Evolutionary conservation across 116 monocot species (phyloP), one percentile per base, ranked within the genome.

Genomic region (Trichopus zeylanicus): DNA sequence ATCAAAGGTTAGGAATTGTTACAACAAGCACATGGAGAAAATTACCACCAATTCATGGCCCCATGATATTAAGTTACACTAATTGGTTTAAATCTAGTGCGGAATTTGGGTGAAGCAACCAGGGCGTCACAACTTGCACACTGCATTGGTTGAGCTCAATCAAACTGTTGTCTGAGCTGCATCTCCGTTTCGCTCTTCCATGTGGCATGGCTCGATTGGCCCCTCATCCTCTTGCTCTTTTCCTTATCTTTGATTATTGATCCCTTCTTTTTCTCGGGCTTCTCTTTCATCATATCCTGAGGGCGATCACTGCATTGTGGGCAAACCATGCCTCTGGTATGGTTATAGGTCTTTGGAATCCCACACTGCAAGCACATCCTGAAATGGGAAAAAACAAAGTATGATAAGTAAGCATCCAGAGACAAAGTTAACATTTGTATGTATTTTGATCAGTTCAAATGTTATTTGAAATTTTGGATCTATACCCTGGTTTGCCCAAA

Each of bases 131-230:
- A n/a, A n/a, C n/a, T n/a, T n/a, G n/a, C n/a, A n/a, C n/a, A 42
- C 13, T 42, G 0, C 2, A 42, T 42, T n/a, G 13, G 13, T 42
- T 42, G 42, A 15, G 10, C 31, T 26, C 68, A 93, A 73, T 93
- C 93, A 67, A 69, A 93, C 57, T 93, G 93, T 21, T 93, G 93
- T 29, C 95, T 68, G 46, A 95, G 65, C 2, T 76, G 74, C 95
- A 95, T 95, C 72, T 95, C 95, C 0, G 95, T 89, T 67, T 95
- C 95, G 24, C 90, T 95, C 80, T 95, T 95, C 95, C 95, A 95
- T 0, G 84, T 62, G 15, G 84, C 70, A 19, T 95, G 95, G 49
- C 81, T 81, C 0, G 95, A 95, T 62, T 95, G 95, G 15, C 95
- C 95, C 61, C 76, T 90, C 90, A 95, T 90, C 62, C 95, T 70